phyloP scores from a whole-genome alignment of 371 early-diverging fungal species.

The Mucor racemosus region DNA sequence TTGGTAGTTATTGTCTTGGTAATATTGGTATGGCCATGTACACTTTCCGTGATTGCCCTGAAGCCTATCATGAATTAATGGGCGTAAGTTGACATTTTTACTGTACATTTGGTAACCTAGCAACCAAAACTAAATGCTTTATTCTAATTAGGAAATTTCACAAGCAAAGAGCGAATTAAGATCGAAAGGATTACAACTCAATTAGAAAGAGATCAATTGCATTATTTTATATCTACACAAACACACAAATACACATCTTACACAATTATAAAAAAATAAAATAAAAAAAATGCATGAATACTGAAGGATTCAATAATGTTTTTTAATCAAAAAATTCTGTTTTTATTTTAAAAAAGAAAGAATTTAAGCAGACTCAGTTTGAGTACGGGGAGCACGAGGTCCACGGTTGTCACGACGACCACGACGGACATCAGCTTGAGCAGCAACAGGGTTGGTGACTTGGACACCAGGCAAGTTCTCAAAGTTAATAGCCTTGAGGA shows the following conservation, averaged over 20 bases:
- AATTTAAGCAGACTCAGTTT: conserved; percentile 20
- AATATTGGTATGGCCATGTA: conserved; percentile 84
- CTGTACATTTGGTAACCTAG: background rate
- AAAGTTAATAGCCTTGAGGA: conserved; percentile 95
- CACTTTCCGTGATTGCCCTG: conserved; percentile 91
- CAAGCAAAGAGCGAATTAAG: conserved; percentile 67
- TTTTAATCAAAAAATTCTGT: background rate
- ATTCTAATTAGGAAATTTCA: conserved; percentile 59
- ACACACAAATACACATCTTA: background rate
- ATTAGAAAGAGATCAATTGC: conserved; percentile 5
- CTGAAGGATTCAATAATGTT: background rate
- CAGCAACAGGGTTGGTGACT: conserved; percentile 57
- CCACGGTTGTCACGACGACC: conserved; percentile 38
- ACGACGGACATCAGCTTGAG: conserved; percentile 37
- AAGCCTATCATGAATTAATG: conserved; percentile 82
- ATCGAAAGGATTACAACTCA: conserved; percentile 58
- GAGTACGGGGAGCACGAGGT: conserved; percentile 34
- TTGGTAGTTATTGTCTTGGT: conserved; percentile 85
- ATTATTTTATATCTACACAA: background rate
- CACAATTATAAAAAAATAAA: background rate
- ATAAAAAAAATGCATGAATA: background rate
- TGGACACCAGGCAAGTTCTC: conserved; percentile 79
- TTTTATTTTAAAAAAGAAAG: conserved; percentile 5
- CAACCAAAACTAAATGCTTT: background rate
- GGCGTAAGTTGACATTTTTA: conserved; percentile 49